These are phyloP conservation scores for Ensete ventricosum DNA, from an alignment of 176 grass and related monocot species.

Conservation along the genomic window DNA sequence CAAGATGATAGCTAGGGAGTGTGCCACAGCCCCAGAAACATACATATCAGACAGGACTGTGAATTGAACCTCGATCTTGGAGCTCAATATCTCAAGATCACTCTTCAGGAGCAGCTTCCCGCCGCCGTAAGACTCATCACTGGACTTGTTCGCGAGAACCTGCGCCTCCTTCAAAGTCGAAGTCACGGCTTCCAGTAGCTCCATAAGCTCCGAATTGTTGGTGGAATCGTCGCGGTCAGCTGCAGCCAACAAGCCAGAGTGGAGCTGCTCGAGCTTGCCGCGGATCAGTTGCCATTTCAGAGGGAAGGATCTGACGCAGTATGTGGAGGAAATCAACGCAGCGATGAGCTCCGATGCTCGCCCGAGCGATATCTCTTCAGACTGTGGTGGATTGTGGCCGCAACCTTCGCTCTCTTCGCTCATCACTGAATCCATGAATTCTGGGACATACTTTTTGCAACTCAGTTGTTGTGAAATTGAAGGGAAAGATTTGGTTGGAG, in stretches of 20 bases:
- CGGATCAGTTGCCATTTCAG: slow-evolving; percentile 79
- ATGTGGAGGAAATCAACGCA: slow-evolving; percentile 51
- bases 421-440: slow-evolving; percentile 27
- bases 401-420: slow-evolving; percentile 19
- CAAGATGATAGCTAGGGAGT: slow-evolving; percentile 50
- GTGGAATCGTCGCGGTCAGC: background rate
- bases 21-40: slow-evolving; percentile 18
- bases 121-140: slow-evolving; percentile 44
- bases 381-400: background rate
- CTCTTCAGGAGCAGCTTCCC: slow-evolving; percentile 74
- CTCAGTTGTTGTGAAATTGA: background rate
- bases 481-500: background rate
- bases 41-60: slow-evolving; percentile 37
- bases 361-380: slow-evolving; percentile 5
- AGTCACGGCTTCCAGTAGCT: slow-evolving; percentile 28
- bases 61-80: slow-evolving; percentile 54
- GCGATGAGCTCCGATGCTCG: slow-evolving; percentile 31
- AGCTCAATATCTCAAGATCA: slow-evolving; percentile 46
- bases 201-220: slow-evolving; percentile 10
- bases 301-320: slow-evolving; percentile 42
- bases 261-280: slow-evolving; percentile 56
- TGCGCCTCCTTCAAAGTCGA: slow-evolving; percentile 40
- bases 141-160: slow-evolving; percentile 29
- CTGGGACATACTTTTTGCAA: background rate
- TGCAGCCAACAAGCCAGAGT: slow-evolving; percentile 24